Evolutionary conservation across 352 stramenopile species (phyloP).

Genomic region (Phytophthora pseudosyringae): DNA sequence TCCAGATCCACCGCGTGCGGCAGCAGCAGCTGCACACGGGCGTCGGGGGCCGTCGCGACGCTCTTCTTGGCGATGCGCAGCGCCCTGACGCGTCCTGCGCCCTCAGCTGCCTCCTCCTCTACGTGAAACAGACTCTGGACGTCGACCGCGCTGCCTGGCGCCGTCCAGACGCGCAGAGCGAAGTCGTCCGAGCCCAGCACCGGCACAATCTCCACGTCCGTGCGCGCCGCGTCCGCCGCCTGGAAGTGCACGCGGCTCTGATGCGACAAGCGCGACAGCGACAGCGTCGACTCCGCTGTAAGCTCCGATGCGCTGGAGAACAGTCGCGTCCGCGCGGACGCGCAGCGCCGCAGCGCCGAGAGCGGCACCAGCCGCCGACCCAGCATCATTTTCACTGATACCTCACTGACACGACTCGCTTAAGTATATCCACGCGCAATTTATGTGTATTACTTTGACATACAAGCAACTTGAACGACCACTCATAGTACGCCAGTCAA

Average conservation of each 20-base stretch:
- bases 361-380: background rate
- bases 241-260: slow-evolving; percentile 54
- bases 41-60: background rate
- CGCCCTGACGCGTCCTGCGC: background rate
- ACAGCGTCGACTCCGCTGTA: slow-evolving; percentile 6
- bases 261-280: slow-evolving; percentile 47
- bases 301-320: slow-evolving; percentile 5
- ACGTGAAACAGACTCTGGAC: slow-evolving; percentile 34
- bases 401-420: background rate
- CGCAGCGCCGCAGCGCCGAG: background rate
- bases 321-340: background rate
- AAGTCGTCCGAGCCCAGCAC: slow-evolving; percentile 62
- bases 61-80: slow-evolving; percentile 44
- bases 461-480: too few species aligned
- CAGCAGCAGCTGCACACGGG: slow-evolving; percentile 42
- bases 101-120: slow-evolving; percentile 27
- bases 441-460: too few species aligned
- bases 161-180: slow-evolving; percentile 37
- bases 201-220: slow-evolving; percentile 55
- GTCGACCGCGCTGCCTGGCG: background rate
- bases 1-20: slow-evolving; percentile 56
- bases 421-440: background rate
- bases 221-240: slow-evolving; percentile 38
- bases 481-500: too few species aligned
- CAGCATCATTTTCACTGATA: background rate